Percentiles rank a stretch among this genome's conserved stretches.
Conservation (phyloP, 2,329 filamentous ascomycete species). For the Xylariaceae sp. region DNA sequence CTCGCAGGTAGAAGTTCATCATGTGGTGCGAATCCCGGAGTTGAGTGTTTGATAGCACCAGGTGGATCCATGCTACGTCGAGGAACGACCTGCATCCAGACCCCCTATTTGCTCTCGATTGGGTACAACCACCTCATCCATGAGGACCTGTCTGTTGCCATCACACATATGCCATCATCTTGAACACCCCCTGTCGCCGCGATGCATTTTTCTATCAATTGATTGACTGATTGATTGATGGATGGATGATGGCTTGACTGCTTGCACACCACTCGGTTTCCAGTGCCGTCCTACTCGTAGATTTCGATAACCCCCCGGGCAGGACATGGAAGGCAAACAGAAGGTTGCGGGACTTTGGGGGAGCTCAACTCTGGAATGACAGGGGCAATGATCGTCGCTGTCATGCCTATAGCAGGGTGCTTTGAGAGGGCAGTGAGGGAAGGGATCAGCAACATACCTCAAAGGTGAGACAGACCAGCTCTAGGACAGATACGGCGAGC, state of each 20-base stretch:
- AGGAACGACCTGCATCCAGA: conserved; percentile 4
- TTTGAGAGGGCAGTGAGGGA: background rate
- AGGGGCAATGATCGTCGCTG: conserved; percentile 11
- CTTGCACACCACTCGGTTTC: background rate
- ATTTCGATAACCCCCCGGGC: background rate
- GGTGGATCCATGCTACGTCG: conserved; percentile 9
- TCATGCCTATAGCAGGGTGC: background rate
- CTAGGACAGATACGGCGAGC: background rate
- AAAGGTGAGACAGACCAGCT: conserved; percentile 4
- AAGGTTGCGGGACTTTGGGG: conserved; percentile 7
- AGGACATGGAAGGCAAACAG: conserved; percentile 3
- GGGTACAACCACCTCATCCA: conserved; percentile 2
- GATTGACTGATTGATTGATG: too few species aligned
- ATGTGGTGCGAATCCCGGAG: too few species aligned
- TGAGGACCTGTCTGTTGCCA: conserved; percentile 4
- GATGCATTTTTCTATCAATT: background rate
- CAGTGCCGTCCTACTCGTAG: background rate
- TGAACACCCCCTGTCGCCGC: background rate
- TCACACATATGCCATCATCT: conserved; percentile 12
- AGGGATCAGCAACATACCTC: conserved; percentile 24
- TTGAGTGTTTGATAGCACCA: background rate
- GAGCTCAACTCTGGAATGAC: conserved; percentile 4
- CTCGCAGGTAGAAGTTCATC: conserved; percentile 15
- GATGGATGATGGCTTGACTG: background rate
- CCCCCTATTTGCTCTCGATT: conserved; percentile 14